A percentile compares a stretch with the other conserved stretches of the same genome.
phyloP scores from a whole-genome alignment of 2,329 filamentous ascomycete species.

The Pseudogymnoascus sp. region DNA sequence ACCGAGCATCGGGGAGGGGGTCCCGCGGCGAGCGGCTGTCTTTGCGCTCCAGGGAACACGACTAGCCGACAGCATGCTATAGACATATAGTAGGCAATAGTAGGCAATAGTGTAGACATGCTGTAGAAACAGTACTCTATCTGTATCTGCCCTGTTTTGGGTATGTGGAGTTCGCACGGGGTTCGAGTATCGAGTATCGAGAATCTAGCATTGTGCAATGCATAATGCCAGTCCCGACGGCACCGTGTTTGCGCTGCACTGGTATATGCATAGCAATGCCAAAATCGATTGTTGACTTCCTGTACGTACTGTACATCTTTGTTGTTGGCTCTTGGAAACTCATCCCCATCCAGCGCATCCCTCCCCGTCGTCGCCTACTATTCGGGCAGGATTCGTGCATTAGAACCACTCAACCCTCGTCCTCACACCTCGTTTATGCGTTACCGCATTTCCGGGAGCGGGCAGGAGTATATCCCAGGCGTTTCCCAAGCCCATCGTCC shows the following conservation, averaged over 20 bases:
- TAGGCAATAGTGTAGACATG: not conserved
- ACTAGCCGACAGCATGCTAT: not conserved
- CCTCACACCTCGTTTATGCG: not conserved
- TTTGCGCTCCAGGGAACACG: conserved; percentile 1
- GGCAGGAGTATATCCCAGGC: not conserved
- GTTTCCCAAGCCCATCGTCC: not conserved
- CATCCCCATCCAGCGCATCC: not conserved
- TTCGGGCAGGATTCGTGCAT: not conserved
- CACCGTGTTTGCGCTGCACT: not conserved
- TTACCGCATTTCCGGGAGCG: not conserved
- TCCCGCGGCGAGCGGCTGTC: not conserved
- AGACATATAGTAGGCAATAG: not conserved
- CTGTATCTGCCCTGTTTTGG: not conserved
- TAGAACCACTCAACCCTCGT: not conserved
- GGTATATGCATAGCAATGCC: not conserved
- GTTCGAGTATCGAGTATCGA: not conserved
- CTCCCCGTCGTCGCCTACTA: not conserved
- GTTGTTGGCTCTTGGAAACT: not conserved
- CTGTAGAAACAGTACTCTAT: not conserved
- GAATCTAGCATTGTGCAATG: not conserved
- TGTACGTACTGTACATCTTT: not conserved
- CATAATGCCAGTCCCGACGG: not conserved
- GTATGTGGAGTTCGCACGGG: not conserved
- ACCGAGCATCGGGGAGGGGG: not conserved
- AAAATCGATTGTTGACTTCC: not conserved